Evolutionary conservation across 306 rosid genomes (phyloP), one percentile per base, ranked within the genome.

Genomic region (Begonia fuchsioides): DNA sequence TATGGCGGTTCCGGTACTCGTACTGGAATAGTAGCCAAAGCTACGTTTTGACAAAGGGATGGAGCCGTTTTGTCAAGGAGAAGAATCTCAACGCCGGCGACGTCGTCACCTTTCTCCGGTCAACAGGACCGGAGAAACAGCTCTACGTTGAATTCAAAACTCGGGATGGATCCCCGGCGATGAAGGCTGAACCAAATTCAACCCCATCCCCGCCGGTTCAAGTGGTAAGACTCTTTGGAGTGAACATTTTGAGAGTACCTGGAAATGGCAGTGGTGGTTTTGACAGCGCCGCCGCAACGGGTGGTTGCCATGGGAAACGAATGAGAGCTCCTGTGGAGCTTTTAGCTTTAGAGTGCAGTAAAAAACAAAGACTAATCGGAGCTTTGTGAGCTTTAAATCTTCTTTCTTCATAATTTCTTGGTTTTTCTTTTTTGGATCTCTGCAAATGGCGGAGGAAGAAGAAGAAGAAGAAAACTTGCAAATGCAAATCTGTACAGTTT

Each of bases 11-110:
- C 43, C 66, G 98, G 18, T 90, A 90, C 69, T 90, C 98, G 2
- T 90, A 90, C 47, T 90, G 98, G 98, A 90, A 90, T 5, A 90
- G 97, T 19, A 90, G 97, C 66, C 97, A 88, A 63, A 90, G 97
- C 56, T 90, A 90, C 32, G 97, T 90, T 51, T 46, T 90, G 8
- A 90, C 98, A 0, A 90, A 90, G 43, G 98, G 98, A 1, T 90
- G 98, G 98, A 84, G 92, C 85, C 77, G 98, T 66, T 90, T 90
- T 71, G 98, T 90, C 17, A 90, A 81, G 54, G 98, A 90, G 59
- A 90, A 90, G 77, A 73, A 63, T 17, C 68, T 90, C 3, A 79
- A 71, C 64, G 87, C 98, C 66, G 98, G 98, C 8, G 95, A 90
- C 72, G 69, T 77, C 63, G 95, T 90, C 18, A 60, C 74, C 32